Evolutionary conservation across 805 yeast genomes (phyloP).

Genomic region (Kuraishia cidri): DNA sequence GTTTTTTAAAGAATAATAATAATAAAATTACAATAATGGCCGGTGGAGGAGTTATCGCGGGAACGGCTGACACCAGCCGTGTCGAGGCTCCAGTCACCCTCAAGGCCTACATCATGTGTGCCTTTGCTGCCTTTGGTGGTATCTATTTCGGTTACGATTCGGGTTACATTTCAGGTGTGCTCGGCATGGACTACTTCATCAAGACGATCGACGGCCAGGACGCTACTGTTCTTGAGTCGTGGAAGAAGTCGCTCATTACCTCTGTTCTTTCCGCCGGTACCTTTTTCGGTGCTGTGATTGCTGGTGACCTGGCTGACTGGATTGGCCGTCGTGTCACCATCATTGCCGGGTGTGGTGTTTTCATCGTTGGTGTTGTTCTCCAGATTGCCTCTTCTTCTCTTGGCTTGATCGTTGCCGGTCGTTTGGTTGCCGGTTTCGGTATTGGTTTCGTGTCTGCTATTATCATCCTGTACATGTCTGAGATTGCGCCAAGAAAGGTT

Average conservation of each 20-base stretch:
- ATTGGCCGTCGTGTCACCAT: conserved; percentile 42
- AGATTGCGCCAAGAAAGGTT: conserved; percentile 69
- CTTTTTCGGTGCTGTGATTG: conserved; percentile 54
- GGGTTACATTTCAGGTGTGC: conserved; percentile 56
- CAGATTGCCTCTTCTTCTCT: conserved; percentile 34
- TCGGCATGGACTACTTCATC: conserved; percentile 48
- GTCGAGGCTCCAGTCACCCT: conserved; percentile 26
- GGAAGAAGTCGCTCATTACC: conserved; percentile 40
- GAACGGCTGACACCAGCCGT: too few species aligned
- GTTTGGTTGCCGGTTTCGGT: conserved; percentile 67
- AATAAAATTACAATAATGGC: too few species aligned
- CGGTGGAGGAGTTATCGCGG: too few species aligned
- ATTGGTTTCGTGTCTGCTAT: conserved; percentile 74
- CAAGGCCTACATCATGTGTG: conserved; percentile 28
- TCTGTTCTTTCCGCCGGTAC: conserved; percentile 71
- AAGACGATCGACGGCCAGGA: conserved; percentile 12
- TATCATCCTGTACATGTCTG: conserved; percentile 73
- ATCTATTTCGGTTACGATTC: conserved; percentile 63
- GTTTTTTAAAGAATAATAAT: too few species aligned
- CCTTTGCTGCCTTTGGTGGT: conserved; percentile 64
- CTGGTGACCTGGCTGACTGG: conserved; percentile 40
- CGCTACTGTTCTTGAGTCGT: conserved; percentile 15
- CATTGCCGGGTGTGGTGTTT: conserved; percentile 31
- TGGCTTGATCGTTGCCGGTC: conserved; percentile 51
- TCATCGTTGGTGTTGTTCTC: conserved; percentile 37